phyloP scores from a whole-genome alignment of 2,329 filamentous ascomycete genomes.

The Aspergillus novofumigatus region DNA sequence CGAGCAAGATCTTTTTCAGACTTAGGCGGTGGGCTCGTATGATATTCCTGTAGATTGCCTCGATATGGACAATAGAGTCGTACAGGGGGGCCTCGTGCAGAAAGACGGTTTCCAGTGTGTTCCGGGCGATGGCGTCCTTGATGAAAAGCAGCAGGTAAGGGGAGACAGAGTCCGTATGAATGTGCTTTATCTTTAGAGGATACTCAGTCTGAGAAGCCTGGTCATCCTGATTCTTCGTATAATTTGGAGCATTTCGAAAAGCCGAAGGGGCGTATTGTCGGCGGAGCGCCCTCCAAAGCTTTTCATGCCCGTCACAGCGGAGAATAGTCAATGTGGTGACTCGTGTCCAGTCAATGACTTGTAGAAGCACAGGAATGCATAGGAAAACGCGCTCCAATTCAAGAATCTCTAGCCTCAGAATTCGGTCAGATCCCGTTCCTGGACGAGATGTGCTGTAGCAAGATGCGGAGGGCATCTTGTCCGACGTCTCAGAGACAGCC shows the following conservation, averaged over 20 bases:
- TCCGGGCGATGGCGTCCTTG: conserved; percentile 71
- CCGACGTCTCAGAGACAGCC: no score
- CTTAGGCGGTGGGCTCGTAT: conserved; percentile 67
- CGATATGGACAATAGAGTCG: conserved; percentile 59
- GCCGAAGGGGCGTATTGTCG: conserved; percentile 53
- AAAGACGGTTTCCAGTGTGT: conserved; percentile 74
- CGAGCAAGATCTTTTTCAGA: conserved; percentile 68
- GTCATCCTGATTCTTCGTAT: conserved; percentile 9
- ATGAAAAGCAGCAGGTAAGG: conserved; percentile 67
- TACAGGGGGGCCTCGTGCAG: conserved; percentile 62
- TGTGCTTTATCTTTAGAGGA: conserved; percentile 63
- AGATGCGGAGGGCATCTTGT: background rate
- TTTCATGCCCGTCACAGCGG: conserved; percentile 67
- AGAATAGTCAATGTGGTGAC: conserved; percentile 70
- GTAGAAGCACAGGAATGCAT: conserved; percentile 66
- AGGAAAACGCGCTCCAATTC: conserved; percentile 72
- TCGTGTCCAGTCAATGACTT: conserved; percentile 69
- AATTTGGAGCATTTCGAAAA: conserved; percentile 1
- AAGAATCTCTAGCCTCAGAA: conserved; percentile 63
- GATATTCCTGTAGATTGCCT: conserved; percentile 66
- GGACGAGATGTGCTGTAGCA: conserved; percentile 8
- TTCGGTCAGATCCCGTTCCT: conserved; percentile 22
- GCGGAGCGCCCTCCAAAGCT: conserved; percentile 69
- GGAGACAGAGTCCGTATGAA: conserved; percentile 72
- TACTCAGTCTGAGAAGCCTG: conserved; percentile 51